Evolutionary conservation across 768 basidiomycete species (phyloP).

Genomic region (Podaxis carcinomalis): DNA sequence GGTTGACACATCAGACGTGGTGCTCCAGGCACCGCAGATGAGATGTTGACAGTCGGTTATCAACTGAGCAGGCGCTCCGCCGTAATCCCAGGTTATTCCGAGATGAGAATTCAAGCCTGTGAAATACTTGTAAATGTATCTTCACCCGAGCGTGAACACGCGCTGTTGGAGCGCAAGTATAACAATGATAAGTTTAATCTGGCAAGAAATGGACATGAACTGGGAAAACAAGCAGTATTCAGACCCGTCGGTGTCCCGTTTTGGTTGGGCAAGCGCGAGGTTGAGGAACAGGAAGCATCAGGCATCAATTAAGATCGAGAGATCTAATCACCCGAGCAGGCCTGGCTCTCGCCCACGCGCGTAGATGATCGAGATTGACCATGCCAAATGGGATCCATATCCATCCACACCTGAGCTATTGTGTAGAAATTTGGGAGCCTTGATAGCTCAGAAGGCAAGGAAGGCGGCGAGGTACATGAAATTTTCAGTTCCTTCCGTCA

Average conservation of each 20-base stretch:
- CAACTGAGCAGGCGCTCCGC: conserved; percentile 1
- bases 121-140: not conserved
- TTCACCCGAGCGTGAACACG: not conserved
- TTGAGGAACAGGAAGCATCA: not conserved
- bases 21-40: conserved; percentile 6
- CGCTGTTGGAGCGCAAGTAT: not conserved
- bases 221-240: not conserved
- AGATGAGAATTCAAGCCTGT: not conserved
- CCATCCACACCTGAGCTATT: not conserved
- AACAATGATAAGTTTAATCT: not conserved
- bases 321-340: not conserved
- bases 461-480: not conserved
- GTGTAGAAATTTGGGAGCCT: not conserved
- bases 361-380: not conserved
- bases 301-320: not conserved
- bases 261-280: not conserved
- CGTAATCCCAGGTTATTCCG: not conserved
- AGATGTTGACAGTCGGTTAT: not conserved
- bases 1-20: not conserved
- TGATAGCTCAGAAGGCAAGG: not conserved
- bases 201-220: not conserved
- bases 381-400: not conserved
- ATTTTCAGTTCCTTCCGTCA: not conserved
- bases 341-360: not conserved
- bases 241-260: conserved; percentile 1